Evolutionary conservation across 176 grass and related monocot genomes (phyloP).

Genomic region (Eragrostis curvula): DNA sequence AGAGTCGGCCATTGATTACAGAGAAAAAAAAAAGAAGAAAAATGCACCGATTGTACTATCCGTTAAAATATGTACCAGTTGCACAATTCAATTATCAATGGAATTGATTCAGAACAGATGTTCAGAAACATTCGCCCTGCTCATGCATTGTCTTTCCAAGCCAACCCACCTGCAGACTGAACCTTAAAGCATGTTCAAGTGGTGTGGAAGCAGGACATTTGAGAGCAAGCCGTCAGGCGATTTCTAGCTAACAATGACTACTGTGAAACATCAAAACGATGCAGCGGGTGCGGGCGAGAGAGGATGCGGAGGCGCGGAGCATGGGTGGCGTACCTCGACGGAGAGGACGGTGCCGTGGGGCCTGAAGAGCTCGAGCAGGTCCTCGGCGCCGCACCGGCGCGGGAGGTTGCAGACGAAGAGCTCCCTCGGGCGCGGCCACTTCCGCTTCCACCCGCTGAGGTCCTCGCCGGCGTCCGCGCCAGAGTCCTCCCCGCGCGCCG

Average conservation of each 20-base stretch:
- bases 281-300: too few relatives aligned
- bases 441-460: constrained; percentile 33
- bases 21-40: too few relatives aligned
- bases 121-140: constrained; percentile 3
- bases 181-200: not conserved
- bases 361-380: constrained; percentile 67
- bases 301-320: not conserved
- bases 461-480: constrained; percentile 34
- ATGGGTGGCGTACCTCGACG: constrained; percentile 49
- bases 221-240: not conserved
- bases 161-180: not conserved
- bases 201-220: not conserved
- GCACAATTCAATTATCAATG: not conserved
- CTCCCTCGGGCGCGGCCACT: constrained; percentile 54
- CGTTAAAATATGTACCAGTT: not conserved
- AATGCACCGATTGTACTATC: not conserved
- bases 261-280: not conserved
- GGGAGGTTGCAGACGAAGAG: constrained; percentile 79
- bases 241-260: not conserved
- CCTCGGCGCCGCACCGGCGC: constrained; percentile 51
- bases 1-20: too few relatives aligned
- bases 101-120: not conserved
- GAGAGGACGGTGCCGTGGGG: constrained; percentile 65
- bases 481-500: constrained; percentile 40
- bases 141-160: not conserved